Conservation (phyloP, 192 early-diverging fungal species). For the Linnemannia schmuckeri region DNA sequence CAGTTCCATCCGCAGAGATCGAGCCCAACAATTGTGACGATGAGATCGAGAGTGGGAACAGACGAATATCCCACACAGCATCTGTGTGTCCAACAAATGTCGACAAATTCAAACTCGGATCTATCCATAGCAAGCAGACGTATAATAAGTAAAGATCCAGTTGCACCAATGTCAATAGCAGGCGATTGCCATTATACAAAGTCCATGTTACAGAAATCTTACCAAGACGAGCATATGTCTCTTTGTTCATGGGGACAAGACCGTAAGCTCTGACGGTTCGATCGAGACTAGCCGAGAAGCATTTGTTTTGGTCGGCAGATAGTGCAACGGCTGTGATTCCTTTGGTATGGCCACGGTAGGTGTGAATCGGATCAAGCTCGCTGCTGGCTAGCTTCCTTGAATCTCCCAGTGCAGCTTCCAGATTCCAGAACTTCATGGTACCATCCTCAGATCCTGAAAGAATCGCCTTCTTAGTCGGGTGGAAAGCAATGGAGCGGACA, state of each 20-base stretch:
- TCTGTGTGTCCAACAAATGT: constrained; percentile 86
- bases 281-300: constrained; percentile 82
- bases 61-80: constrained; percentile 86
- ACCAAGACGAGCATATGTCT: constrained; percentile 69
- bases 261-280: constrained; percentile 77
- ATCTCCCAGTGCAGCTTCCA: constrained; percentile 62
- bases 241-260: constrained; percentile 66
- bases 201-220: constrained; percentile 12
- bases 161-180: not conserved
- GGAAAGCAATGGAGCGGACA: constrained; percentile 45
- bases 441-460: constrained; percentile 85
- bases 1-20: constrained; percentile 82
- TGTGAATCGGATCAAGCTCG: constrained; percentile 78
- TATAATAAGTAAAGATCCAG: not conserved
- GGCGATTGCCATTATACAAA: not conserved
- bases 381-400: constrained; percentile 32
- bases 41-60: constrained; percentile 68
- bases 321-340: constrained; percentile 77
- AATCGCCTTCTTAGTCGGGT: constrained; percentile 65
- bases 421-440: constrained; percentile 83
- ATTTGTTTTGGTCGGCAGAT: constrained; percentile 66
- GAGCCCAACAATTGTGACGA: constrained; percentile 73
- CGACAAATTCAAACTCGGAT: constrained; percentile 65
- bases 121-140: constrained; percentile 16
- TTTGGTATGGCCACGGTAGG: constrained; percentile 82